A percentile compares a stretch with the other conserved stretches of the same genome.
Conservation (phyloP, 2,329 filamentous ascomycete species). For the Albifimbria verrucaria region DNA sequence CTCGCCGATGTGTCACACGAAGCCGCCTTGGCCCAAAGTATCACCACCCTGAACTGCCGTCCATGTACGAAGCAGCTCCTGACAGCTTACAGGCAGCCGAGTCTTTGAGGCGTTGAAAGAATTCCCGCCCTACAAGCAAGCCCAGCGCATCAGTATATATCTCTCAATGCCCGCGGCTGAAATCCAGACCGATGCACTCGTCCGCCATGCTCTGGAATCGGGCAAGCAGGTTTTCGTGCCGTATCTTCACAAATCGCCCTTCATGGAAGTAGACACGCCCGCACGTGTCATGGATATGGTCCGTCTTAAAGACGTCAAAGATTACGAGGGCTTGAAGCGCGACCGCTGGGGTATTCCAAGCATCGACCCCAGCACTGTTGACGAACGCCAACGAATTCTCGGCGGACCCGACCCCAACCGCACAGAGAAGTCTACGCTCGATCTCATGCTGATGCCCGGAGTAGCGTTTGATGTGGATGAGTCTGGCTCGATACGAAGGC, state of each 20-base stretch:
- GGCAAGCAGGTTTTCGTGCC: conserved; percentile 91
- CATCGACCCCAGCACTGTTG: conserved; percentile 62
- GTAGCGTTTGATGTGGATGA: conserved; percentile 78
- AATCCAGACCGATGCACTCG: conserved; percentile 78
- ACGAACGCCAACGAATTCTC: conserved; percentile 68
- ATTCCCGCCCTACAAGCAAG: conserved; percentile 71
- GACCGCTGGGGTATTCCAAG: conserved; percentile 97
- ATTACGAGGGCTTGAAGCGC: conserved; percentile 72
- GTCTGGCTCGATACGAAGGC: conserved; percentile 59
- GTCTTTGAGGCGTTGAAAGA: conserved; percentile 63
- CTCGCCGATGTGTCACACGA: conserved; percentile 61
- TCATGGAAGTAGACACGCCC: conserved; percentile 51
- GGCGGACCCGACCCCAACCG: conserved; percentile 51
- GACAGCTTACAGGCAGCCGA: conserved; percentile 50
- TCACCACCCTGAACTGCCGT: conserved; percentile 25
- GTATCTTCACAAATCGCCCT: conserved; percentile 68
- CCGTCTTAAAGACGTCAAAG: conserved; percentile 64
- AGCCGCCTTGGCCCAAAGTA: conserved; percentile 68
- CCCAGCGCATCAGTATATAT: conserved; percentile 78
- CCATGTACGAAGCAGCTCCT: conserved; percentile 5
- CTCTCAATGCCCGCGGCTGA: conserved; percentile 90
- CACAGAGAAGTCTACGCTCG: conserved; percentile 54
- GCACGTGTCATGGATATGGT: conserved; percentile 90
- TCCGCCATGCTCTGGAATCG: conserved; percentile 70
- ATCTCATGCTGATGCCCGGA: conserved; percentile 87